Evolutionary conservation across 306 rosid genomes (phyloP), one percentile per base, ranked within the genome.

Genomic region (Quercus cerris): DNA sequence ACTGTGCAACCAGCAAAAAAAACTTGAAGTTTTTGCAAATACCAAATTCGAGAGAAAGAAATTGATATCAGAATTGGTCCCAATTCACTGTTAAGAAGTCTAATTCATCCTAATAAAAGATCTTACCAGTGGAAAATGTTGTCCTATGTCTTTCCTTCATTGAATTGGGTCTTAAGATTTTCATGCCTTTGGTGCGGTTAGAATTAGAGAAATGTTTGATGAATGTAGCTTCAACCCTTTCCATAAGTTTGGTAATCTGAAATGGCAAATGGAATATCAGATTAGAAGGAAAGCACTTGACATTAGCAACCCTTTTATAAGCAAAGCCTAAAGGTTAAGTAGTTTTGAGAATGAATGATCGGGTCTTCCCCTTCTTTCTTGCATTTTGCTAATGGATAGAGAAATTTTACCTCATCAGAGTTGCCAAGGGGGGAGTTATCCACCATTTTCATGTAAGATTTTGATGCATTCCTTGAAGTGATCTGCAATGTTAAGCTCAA

Each of bases 401-500:
- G 15, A 75, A 74, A 49, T 74, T 85, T 83, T 35, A 88, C 97
- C 88, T 90, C 94, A 15, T 87, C 93, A 28, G 91, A 90, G 86
- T 79, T 87, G 18, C 97, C 93, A 54, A 90, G 80, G 80, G 57
- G 25, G 79, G 97, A 92, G 56, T 84, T 87, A 56, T 92, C 94
- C 76, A 87, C 92, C 91, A 87, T 92, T 66, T 81, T 86, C 92
- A 90, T 87, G 88, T 88, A 90, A 58, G 90, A 55, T 78, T 87
- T 87, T 58, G 87, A 71, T 41, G 94, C 87, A 44, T 81, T 63
- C 83, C 97, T 87, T 57, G 85, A 88, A 67, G 94, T 83, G 68
- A 91, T 85, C 97, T 91, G 89, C 73, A 80, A 20, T 31, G 58
- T 64, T 19, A 27, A 66, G 67, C 12, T 0, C 52, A 46, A 46